Conservation (phyloP, 345 rosid species). For the Durio zibethinus region DNA sequence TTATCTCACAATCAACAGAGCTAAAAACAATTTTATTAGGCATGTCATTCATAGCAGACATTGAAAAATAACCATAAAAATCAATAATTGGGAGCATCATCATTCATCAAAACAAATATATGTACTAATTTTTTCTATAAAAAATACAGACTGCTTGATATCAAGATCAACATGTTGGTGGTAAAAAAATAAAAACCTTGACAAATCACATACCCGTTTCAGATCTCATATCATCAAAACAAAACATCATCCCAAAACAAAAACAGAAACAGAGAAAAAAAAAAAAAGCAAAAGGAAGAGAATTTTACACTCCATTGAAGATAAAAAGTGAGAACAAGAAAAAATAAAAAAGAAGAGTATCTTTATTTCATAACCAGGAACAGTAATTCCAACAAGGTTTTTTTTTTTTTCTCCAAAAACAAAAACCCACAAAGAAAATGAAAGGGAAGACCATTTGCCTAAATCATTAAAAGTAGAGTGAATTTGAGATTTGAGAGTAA, state of each 20-base stretch:
- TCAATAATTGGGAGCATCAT: neutral
- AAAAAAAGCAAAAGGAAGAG: neutral
- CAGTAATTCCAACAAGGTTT: neutral
- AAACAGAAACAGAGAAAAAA: neutral
- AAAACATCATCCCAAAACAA: neutral
- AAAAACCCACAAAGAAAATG: neutral
- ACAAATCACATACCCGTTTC: conserved; percentile 24
- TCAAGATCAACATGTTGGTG: neutral
- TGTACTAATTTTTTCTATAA: neutral
- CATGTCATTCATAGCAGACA: neutral
- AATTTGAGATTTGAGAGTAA: conserved; percentile 18
- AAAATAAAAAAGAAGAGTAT: neutral
- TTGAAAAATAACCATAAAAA: neutral
- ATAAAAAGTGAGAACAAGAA: neutral
- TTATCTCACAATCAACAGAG: neutral
- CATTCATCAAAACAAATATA: neutral
- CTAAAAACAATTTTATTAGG: neutral
- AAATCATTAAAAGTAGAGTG: conserved; percentile 17
- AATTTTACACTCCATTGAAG: neutral
- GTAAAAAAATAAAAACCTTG: neutral
- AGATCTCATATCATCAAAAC: conserved; percentile 15
- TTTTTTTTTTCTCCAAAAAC: neutral
- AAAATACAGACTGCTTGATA: neutral
- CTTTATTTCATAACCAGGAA: neutral
- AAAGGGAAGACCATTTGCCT: conserved; percentile 24